A percentile compares a stretch with the other conserved stretches of the same genome.
These are phyloP conservation scores for Dictyophora rubrovolvata DNA, from an alignment of 768 basidiomycete species.

Conservation along the genomic window DNA sequence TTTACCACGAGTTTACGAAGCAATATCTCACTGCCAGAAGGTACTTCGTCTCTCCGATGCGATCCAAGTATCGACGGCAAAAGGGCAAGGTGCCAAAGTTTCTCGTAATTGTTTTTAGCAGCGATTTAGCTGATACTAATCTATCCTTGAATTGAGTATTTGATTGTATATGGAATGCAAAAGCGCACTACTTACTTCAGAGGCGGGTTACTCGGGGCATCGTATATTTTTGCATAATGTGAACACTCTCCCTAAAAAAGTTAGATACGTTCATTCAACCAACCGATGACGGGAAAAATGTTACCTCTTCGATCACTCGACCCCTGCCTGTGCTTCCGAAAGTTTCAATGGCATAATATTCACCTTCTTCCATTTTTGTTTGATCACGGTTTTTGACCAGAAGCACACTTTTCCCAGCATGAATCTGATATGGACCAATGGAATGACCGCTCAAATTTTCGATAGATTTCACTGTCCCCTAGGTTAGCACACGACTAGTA, in stretches of 20 bases:
- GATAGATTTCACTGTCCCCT: conserved; percentile 73
- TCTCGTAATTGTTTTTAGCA: conserved; percentile 80
- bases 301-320: conserved; percentile 73
- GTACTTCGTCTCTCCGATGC: conserved; percentile 87
- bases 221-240: conserved; percentile 72
- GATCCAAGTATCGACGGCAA: conserved; percentile 91
- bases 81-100: conserved; percentile 95
- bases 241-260: conserved; percentile 73
- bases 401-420: conserved; percentile 87
- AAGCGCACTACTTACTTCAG: conserved; percentile 45
- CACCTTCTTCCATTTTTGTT: conserved; percentile 98
- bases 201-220: conserved; percentile 56
- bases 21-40: conserved; percentile 61
- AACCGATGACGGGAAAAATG: conserved; percentile 12
- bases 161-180: background rate
- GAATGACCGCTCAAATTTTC: conserved; percentile 91
- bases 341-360: conserved; percentile 98
- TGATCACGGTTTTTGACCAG: conserved; percentile 84
- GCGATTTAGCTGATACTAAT: conserved; percentile 71
- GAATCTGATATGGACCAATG: conserved; percentile 83
- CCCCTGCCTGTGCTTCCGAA: conserved; percentile 97
- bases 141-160: conserved; percentile 27
- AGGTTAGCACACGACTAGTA: background rate
- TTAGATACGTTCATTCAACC: background rate
- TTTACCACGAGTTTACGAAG: background rate